Evolutionary conservation across 1,284 basidiomycete genomes (phyloP).

Genomic region (Pisolithus thermaeus): DNA sequence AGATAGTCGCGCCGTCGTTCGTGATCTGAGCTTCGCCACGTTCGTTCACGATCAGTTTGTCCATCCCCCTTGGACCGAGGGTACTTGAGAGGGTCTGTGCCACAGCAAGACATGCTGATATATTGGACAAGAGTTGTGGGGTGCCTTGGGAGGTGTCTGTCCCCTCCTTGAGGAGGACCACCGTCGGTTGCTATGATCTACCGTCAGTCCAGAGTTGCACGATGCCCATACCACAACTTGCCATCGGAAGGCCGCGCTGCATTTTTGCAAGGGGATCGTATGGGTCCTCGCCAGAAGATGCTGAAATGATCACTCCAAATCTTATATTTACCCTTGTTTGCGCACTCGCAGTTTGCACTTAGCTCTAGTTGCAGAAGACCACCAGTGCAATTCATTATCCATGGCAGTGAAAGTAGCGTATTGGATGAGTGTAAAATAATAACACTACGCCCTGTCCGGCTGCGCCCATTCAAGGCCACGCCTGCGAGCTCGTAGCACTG

Average conservation of each 20-base stretch:
- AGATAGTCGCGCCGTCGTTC: constrained; percentile 97
- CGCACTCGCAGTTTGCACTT: not conserved
- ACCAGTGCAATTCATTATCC: not conserved
- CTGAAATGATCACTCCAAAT: not conserved
- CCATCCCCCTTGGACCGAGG: constrained; percentile 98
- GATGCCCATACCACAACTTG: constrained; percentile 21
- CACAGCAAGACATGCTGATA: constrained; percentile 90
- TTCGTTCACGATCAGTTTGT: constrained; percentile 91
- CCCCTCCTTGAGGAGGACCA: constrained; percentile 90
- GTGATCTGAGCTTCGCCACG: constrained; percentile 96
- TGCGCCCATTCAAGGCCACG: constrained; percentile 3
- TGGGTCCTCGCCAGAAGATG: constrained; percentile 2
- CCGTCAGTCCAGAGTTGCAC: constrained; percentile 12
- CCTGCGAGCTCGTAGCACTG: constrained; percentile 29
- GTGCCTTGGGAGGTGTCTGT: constrained; percentile 97
- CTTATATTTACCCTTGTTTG: not conserved
- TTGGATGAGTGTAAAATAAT: not conserved
- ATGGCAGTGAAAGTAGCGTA: not conserved
- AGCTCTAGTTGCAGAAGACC: too few relatives aligned
- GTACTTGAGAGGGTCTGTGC: constrained; percentile 89
- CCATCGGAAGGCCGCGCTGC: constrained; percentile 72
- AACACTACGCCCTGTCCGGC: constrained; percentile 1
- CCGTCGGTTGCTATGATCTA: constrained; percentile 78
- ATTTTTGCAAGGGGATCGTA: constrained; percentile 39
- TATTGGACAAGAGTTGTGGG: constrained; percentile 92